Evolutionary conservation across 2,329 filamentous ascomycete species (phyloP).

Genomic region (Pleomassaria siparia): DNA sequence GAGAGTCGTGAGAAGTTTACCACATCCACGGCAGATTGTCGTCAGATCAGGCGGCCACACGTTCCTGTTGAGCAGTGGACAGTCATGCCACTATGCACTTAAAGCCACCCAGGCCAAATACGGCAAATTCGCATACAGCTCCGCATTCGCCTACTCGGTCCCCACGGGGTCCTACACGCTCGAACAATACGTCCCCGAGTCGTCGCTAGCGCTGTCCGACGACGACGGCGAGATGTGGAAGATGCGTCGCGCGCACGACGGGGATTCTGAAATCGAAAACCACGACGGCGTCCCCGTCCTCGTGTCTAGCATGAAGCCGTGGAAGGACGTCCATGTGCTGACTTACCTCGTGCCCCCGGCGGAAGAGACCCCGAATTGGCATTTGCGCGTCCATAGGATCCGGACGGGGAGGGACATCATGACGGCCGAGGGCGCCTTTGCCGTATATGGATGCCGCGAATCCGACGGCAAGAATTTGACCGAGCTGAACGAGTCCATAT

Average conservation of each 20-base stretch:
- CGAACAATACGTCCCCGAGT: conserved; percentile 75
- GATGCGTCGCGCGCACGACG: conserved; percentile 66
- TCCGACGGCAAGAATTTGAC: conserved; percentile 59
- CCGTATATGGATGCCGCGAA: conserved; percentile 64
- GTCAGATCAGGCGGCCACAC: conserved; percentile 72
- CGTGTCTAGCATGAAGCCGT: conserved; percentile 71
- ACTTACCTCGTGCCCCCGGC: conserved; percentile 67
- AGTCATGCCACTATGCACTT: conserved; percentile 81
- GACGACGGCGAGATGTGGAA: conserved; percentile 80
- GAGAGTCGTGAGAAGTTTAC: conserved; percentile 61
- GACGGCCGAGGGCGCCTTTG: conserved; percentile 75
- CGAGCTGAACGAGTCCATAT: conserved; percentile 38
- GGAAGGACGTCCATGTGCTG: conserved; percentile 65
- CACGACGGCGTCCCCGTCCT: conserved; percentile 60
- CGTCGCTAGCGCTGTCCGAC: conserved; percentile 73
- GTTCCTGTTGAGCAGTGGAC: conserved; percentile 70
- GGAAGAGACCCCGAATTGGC: conserved; percentile 62
- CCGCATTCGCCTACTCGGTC: conserved; percentile 75
- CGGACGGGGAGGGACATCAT: conserved; percentile 61
- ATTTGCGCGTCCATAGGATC: conserved; percentile 66
- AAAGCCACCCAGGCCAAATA: conserved; percentile 82
- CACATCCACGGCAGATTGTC: conserved; percentile 73
- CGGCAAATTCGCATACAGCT: conserved; percentile 76
- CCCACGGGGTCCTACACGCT: conserved; percentile 74
- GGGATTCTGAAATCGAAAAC: conserved; percentile 62